Base-by-base conservation (phyloP, 225 moss, liverwort and hornwort species). In the Sphagnum tenellum region DNA sequence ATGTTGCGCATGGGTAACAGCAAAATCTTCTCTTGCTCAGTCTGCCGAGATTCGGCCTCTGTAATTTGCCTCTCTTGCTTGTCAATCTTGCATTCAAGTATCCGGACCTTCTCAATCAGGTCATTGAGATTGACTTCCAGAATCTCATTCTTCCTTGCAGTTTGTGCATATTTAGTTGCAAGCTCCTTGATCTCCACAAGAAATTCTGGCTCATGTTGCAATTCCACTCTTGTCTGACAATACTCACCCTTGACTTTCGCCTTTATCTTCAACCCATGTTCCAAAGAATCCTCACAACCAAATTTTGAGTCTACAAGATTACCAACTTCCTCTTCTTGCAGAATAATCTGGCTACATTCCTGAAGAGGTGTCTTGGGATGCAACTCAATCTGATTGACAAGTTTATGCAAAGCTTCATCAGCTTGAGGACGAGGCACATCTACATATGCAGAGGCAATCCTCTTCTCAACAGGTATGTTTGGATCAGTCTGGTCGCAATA, bases 71-170 rank as follows among this genome's bases (percentile, higher is more conserved):
- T 68, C 4, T 82, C 67, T 48, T 74, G 74, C 3, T 67, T 46
- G 5, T 45, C 3, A 3, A 71, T 48, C 56, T 72, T 61, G 3
- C 56, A 65, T 47, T 84, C 71, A 29, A 80, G 29, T 7, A 73
- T 13, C 65, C 66, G 67, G 61, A 84, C 73, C 72, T 77, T 80
- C 60, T 77, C 65, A 2, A 72, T 75, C 29, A 84, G 63, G 12
- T 84, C 77, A 70, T 72, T 73, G 11, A 72, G 44, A 8, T 60
- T 57, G 9, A 79, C 72, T 49, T 77, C 70, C 8, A 77, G 50
- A 48, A 73, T 52, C 47, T 73, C 64, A 5, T 70, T 73, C 66
- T 66, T 80, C 52, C 59, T 59, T 44, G 67, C 63, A 2, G 75
- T 66, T 4, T 70, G 3, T 3, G 60, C 67, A 14, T 53, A 68